Conservation (phyloP, 2,329 filamentous ascomycete species). For the Lachnellula cervina region DNA sequence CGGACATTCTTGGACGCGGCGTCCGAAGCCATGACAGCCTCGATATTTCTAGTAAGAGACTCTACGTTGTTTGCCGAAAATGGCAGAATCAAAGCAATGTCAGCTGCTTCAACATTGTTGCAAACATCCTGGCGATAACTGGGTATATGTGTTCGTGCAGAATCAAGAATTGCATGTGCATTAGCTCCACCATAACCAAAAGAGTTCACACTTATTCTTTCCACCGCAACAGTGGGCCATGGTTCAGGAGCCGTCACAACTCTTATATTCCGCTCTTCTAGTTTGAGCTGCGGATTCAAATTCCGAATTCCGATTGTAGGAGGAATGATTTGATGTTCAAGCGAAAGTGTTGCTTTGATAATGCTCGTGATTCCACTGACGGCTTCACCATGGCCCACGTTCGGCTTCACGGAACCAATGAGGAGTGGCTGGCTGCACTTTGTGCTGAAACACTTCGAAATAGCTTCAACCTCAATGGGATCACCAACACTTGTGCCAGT, state of each 20-base stretch:
- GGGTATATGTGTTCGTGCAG: background rate
- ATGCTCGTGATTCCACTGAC: constrained; percentile 22
- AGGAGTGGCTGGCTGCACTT: constrained; percentile 1
- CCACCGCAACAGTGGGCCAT: constrained; percentile 5
- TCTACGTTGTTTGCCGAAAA: constrained; percentile 7
- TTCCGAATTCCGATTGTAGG: constrained; percentile 30
- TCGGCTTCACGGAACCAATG: constrained; percentile 24
- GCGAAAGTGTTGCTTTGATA: constrained; percentile 23
- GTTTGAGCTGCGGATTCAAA: constrained; percentile 21
- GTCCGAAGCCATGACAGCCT: background rate
- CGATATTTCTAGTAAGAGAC: background rate
- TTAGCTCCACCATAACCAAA: constrained; percentile 46
- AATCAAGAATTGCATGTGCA: constrained; percentile 36
- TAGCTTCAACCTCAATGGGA: constrained; percentile 14
- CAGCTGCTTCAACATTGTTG: background rate
- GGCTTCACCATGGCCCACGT: constrained; percentile 26
- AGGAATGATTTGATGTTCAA: constrained; percentile 21
- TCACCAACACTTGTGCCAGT: constrained; percentile 17
- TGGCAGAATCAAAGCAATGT: constrained; percentile 1
- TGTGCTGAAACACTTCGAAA: constrained; percentile 4
- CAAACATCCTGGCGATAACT: background rate
- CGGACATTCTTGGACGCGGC: background rate
- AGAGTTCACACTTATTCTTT: constrained; percentile 19
- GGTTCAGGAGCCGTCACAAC: constrained; percentile 13
- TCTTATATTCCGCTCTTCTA: constrained; percentile 30